Evolutionary conservation across 1,284 basidiomycete species (phyloP).

Genomic region (Ustilago crameri): DNA sequence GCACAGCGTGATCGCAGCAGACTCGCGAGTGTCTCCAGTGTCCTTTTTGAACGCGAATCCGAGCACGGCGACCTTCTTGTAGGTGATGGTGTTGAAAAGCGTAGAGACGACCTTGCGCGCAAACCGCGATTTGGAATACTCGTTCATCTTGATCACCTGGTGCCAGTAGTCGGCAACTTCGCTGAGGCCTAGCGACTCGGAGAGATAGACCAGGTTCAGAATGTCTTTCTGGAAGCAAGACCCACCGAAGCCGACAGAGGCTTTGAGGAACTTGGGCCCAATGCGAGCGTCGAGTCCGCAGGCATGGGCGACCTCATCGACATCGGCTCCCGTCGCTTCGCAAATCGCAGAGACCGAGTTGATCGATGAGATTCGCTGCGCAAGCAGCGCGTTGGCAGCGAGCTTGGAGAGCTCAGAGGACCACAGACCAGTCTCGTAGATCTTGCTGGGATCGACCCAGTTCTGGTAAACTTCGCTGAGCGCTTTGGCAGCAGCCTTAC

Average conservation of each 20-base stretch:
- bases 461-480: slow-evolving; percentile 87
- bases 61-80: slow-evolving; percentile 94
- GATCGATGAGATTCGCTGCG: slow-evolving; percentile 92
- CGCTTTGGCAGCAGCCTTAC: slow-evolving; percentile 81
- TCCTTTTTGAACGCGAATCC: slow-evolving; percentile 75
- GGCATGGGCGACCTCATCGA: slow-evolving; percentile 95
- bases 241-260: slow-evolving; percentile 95
- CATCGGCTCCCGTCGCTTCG: slow-evolving; percentile 98
- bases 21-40: slow-evolving; percentile 77
- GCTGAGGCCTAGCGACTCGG: slow-evolving; percentile 90
- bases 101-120: slow-evolving; percentile 72
- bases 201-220: slow-evolving; percentile 92
- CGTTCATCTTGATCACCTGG: slow-evolving; percentile 69
- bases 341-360: slow-evolving; percentile 99
- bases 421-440: slow-evolving; percentile 96
- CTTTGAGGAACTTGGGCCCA: slow-evolving; percentile 94
- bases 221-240: slow-evolving; percentile 93
- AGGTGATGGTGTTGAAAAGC: slow-evolving; percentile 96
- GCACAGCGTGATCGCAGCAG: slow-evolving; percentile 93
- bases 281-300: slow-evolving; percentile 92
- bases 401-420: slow-evolving; percentile 98
- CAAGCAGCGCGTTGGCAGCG: slow-evolving; percentile 98
- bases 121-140: slow-evolving; percentile 67
- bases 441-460: slow-evolving; percentile 89
- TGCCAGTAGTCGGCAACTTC: slow-evolving; percentile 98